phyloP scores from a whole-genome alignment of 148 eudicot species.

The Amaranthus cruentus region DNA sequence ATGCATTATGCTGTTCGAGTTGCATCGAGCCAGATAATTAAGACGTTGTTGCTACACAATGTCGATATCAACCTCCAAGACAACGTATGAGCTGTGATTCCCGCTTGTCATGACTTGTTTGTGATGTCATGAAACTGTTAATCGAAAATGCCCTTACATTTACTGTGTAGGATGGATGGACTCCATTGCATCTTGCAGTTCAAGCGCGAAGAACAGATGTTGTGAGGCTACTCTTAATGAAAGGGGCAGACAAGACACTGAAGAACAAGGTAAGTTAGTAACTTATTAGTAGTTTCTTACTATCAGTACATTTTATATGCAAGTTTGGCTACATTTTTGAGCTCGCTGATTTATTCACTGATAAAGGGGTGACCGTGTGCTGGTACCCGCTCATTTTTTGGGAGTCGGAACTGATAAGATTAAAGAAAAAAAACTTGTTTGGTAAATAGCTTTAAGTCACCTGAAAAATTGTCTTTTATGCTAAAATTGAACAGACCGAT shows the following conservation, averaged over 20 bases:
- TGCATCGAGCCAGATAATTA: constrained; percentile 74
- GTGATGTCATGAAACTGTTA: background rate
- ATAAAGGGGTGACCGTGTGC: background rate
- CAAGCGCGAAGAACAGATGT: constrained; percentile 90
- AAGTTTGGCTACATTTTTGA: background rate
- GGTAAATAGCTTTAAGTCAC: too few species aligned
- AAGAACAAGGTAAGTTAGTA: constrained; percentile 52
- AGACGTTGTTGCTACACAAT: constrained; percentile 66
- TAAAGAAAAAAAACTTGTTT: too few species aligned
- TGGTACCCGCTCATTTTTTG: background rate
- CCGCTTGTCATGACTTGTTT: constrained; percentile 4
- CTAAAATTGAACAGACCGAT: too few species aligned
- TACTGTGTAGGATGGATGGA: constrained; percentile 81
- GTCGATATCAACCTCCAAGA: constrained; percentile 87
- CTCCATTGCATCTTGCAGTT: constrained; percentile 89
- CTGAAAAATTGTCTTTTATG: background rate
- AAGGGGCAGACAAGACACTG: constrained; percentile 77
- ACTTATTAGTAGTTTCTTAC: background rate
- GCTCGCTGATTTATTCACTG: background rate
- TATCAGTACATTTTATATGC: background rate
- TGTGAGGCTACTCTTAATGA: constrained; percentile 81
- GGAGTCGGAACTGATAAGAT: too few species aligned
- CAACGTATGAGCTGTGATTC: constrained; percentile 41
- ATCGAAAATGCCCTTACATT: background rate
- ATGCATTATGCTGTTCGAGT: constrained; percentile 90